Evolutionary conservation across 116 monocot species (phyloP).

Genomic region (Dioscorea cayenensis): DNA sequence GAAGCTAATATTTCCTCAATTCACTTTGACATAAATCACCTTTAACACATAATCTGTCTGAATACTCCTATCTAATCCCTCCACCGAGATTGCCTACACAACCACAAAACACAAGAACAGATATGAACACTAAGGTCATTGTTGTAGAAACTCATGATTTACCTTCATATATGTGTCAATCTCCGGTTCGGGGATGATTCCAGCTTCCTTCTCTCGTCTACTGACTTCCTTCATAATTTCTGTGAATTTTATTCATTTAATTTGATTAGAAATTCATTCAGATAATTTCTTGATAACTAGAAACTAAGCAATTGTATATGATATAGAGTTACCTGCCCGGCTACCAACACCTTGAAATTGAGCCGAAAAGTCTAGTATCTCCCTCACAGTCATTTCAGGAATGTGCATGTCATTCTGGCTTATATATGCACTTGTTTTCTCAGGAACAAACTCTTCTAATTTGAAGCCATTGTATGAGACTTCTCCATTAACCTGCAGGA

Average conservation of each 20-base stretch:
- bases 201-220: conserved; percentile 59
- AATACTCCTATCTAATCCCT: conserved; percentile 66
- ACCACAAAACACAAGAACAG: background rate
- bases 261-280: background rate
- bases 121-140: too few relatives aligned
- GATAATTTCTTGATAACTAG: background rate
- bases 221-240: conserved; percentile 79
- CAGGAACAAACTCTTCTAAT: conserved; percentile 59
- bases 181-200: conserved; percentile 66
- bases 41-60: conserved; percentile 85
- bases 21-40: conserved; percentile 26
- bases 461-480: conserved; percentile 64
- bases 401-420: conserved; percentile 80
- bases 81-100: conserved; percentile 59
- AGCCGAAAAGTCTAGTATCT: conserved; percentile 70
- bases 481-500: conserved; percentile 56
- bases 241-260: background rate
- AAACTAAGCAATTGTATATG: background rate
- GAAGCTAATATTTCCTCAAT: background rate
- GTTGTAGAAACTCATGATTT: background rate
- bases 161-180: conserved; percentile 90
- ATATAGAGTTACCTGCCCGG: conserved; percentile 36
- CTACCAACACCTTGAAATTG: conserved; percentile 79
- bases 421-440: conserved; percentile 71
- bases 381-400: conserved; percentile 89